Percentiles rank a stretch among this genome's conserved stretches.
These are phyloP conservation scores for Onygena corvina DNA, from an alignment of 2,329 filamentous ascomycete species.

Conservation along the genomic window DNA sequence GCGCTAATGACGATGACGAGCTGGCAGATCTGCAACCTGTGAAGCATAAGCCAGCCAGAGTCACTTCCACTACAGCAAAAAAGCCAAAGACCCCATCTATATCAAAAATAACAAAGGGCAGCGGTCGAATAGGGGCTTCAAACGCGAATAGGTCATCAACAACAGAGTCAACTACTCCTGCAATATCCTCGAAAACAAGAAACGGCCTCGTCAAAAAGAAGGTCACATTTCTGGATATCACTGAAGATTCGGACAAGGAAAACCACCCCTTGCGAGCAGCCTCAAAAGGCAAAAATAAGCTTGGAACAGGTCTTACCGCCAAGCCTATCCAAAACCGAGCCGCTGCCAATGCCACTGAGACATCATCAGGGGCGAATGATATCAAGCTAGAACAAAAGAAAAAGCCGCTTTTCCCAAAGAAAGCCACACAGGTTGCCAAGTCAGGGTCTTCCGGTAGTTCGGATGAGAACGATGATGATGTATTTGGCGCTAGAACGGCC, in stretches of 20 bases:
- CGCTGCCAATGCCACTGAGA: constrained; percentile 24
- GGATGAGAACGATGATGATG: constrained; percentile 29
- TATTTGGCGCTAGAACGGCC: constrained; percentile 30
- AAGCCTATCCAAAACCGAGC: constrained; percentile 37
- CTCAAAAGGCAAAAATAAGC: constrained; percentile 19
- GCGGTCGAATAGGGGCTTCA: not conserved
- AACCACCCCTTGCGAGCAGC: constrained; percentile 24
- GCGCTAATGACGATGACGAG: constrained; percentile 20
- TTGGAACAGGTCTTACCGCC: constrained; percentile 31
- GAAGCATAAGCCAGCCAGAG: constrained; percentile 14
- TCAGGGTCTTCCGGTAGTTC: constrained; percentile 28
- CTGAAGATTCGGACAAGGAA: constrained; percentile 32
- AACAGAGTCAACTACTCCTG: constrained; percentile 20
- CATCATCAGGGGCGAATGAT: constrained; percentile 16
- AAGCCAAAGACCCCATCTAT: constrained; percentile 18
- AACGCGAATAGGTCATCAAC: constrained; percentile 10
- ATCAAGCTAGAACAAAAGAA: constrained; percentile 16
- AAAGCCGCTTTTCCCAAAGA: constrained; percentile 39
- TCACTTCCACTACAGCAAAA: constrained; percentile 13
- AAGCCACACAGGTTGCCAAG: constrained; percentile 37
- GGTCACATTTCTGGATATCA: constrained; percentile 36
- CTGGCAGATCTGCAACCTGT: constrained; percentile 16
- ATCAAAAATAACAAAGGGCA: constrained; percentile 15
- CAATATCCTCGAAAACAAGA: constrained; percentile 16
- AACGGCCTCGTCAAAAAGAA: constrained; percentile 26